phyloP scores from a whole-genome alignment of 2,329 filamentous ascomycete species.

The Myriangium duriaei region DNA sequence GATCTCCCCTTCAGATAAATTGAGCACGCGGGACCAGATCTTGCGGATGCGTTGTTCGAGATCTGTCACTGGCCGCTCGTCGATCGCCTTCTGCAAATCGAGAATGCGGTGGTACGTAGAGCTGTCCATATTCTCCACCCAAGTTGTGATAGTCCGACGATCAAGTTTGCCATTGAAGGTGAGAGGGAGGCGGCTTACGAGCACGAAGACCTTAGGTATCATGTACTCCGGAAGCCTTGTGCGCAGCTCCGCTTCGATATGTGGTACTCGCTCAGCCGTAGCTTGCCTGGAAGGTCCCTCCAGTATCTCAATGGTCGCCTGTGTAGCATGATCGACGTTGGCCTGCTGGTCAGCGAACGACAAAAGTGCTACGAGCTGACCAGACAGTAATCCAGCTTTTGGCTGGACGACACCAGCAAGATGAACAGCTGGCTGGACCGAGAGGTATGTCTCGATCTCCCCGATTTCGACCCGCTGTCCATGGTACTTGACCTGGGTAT shows the following conservation, averaged over 20 bases:
- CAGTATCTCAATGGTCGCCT: not conserved
- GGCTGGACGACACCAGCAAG: constrained; percentile 40
- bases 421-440: constrained; percentile 38
- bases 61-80: constrained; percentile 36
- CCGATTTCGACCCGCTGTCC: constrained; percentile 15
- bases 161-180: constrained; percentile 63
- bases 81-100: not conserved
- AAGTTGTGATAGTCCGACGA: too few relatives aligned
- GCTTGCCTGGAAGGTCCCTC: not conserved
- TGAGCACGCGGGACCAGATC: too few relatives aligned
- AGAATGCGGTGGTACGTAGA: too few relatives aligned
- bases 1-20: too few relatives aligned
- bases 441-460: constrained; percentile 16
- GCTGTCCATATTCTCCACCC: too few relatives aligned
- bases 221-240: constrained; percentile 53
- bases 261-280: too few relatives aligned
- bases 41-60: too few relatives aligned
- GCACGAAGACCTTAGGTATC: constrained; percentile 60
- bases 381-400: too few relatives aligned
- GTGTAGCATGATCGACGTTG: not conserved
- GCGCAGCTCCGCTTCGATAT: too few relatives aligned
- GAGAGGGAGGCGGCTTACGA: constrained; percentile 53
- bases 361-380: not conserved
- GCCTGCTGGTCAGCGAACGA: not conserved
- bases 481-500: constrained; percentile 15